Evolutionary conservation across 2,329 filamentous ascomycete species (phyloP).

Genomic region (Meredithiella fracta): DNA sequence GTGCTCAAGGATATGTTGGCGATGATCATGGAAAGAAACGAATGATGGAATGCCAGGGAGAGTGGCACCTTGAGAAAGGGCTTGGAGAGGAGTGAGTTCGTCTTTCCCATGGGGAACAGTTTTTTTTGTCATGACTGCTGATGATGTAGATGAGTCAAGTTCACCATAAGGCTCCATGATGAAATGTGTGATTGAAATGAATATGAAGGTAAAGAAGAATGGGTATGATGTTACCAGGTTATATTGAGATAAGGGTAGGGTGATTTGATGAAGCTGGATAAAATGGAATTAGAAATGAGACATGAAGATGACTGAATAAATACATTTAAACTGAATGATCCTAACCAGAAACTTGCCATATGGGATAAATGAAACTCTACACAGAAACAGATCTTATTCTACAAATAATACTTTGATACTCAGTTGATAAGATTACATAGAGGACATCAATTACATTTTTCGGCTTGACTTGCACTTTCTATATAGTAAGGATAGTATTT

Average conservation of each 20-base stretch:
- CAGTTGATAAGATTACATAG: background rate
- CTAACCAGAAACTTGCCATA: background rate
- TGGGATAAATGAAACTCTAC: background rate
- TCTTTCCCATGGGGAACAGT: conserved; percentile 8
- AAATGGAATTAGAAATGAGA: too few species aligned
- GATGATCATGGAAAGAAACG: conserved; percentile 18
- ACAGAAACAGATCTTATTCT: background rate
- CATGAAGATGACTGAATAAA: background rate
- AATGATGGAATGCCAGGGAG: conserved; percentile 11
- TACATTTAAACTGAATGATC: background rate
- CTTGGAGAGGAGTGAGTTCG: conserved; percentile 9
- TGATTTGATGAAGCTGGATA: background rate
- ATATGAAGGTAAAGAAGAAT: background rate
- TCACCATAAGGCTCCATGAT: conserved; percentile 1
- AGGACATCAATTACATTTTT: conserved; percentile 1
- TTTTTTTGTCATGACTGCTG: background rate
- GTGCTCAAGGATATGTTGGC: conserved; percentile 25
- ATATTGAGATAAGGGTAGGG: background rate
- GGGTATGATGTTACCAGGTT: background rate
- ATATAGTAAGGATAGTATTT: background rate
- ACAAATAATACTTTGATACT: background rate
- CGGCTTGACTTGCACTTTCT: conserved; percentile 1
- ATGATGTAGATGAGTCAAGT: background rate
- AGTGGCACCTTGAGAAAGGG: conserved; percentile 9
- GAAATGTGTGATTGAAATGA: background rate